Base-by-base conservation (phyloP, 139 green algal genomes). In the Chlorella sp. region DNA sequence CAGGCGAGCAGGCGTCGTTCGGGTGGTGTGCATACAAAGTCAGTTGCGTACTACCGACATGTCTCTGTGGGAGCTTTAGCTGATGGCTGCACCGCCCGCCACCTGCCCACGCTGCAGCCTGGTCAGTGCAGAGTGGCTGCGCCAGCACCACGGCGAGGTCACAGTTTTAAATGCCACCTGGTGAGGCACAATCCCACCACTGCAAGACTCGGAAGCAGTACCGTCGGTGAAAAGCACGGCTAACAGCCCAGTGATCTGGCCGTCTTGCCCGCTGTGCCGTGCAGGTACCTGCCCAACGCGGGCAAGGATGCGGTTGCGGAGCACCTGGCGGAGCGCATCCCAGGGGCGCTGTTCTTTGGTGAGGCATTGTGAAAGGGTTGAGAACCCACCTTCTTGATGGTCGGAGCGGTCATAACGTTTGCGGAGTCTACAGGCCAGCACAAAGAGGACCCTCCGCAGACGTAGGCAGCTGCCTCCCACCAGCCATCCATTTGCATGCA, bases 101-200 rank as follows among this genome's bases (percentile, higher is more conserved):
- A 21, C 13, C 9, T 60, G 13, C 13, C 15, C 51, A 2, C 51
- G 30, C 30, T 41, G 64, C 64, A 71, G 64, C 64, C 51, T 60
- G 12, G 51, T 60, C 51, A 60, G 85, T 17, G 25, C 82, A 0
- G 64, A 88, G 26, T 96, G 93, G 93, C 87, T 96, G 28, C 87
- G 88, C 82, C 74, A 94, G 16, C 60, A 81, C n/a, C 75, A 90
- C 28, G 34, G 62, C 0, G 32, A 88, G 11, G 51, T 96, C 4
- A 92, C 91, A 63, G 70, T 98, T 2, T 87, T 98, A 34, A 93
- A 97, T 82, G 90, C 88, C 15, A 90, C 81, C 28, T 98, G 95
- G 95, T 96, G 28, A 69, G n/a, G n/a, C n/a, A n/a, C n/a, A n/a
- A n/a, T n/a, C n/a, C n/a, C n/a, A n/a, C n/a, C n/a, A n/a, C n/a